A percentile compares a stretch with the other conserved stretches of the same genome.
Evolutionary conservation across 805 yeast genomes (phyloP).

Genomic region (Lachancea mirantina): DNA sequence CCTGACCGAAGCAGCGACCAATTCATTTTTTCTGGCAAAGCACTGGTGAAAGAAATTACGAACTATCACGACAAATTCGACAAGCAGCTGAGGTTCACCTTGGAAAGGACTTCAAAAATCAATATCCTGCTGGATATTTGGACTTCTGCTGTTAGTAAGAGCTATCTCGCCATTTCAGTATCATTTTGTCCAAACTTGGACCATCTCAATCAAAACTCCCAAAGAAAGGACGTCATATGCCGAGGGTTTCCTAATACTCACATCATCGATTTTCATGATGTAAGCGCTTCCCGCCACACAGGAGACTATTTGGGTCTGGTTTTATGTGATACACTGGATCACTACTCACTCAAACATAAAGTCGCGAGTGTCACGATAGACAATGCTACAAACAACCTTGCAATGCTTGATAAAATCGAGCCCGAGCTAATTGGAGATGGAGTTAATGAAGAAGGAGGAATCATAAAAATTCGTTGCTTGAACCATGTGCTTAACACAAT

Average conservation of each 20-base stretch:
- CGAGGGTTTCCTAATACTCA: constrained; percentile 1
- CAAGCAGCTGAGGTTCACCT: constrained; percentile 1
- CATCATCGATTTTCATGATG: no score
- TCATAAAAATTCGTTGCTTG: constrained; percentile 6
- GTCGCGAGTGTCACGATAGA: constrained; percentile 4
- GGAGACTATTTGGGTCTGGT: constrained; percentile 3
- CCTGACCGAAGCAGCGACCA: neutral
- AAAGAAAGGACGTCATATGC: constrained; percentile 1
- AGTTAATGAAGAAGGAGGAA: constrained; percentile 1
- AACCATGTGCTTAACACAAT: constrained; percentile 5
- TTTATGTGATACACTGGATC: constrained; percentile 1
- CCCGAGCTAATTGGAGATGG: constrained; percentile 5
- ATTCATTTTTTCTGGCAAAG: constrained; percentile 3
- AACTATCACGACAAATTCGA: constrained; percentile 3
- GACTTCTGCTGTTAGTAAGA: constrained; percentile 4
- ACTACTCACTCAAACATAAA: constrained; percentile 1
- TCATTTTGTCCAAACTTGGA: constrained; percentile 5
- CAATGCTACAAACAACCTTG: constrained; percentile 3
- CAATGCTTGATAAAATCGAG: constrained; percentile 2
- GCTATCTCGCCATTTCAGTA: constrained; percentile 3
- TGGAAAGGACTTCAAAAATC: constrained; percentile 4
- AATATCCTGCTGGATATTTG: constrained; percentile 6
- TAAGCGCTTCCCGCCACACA: constrained; percentile 5
- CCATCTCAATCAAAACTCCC: neutral
- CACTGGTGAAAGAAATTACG: constrained; percentile 1